Conservation (phyloP, 202 grass and related monocot species). For the Panicum virgatum region DNA sequence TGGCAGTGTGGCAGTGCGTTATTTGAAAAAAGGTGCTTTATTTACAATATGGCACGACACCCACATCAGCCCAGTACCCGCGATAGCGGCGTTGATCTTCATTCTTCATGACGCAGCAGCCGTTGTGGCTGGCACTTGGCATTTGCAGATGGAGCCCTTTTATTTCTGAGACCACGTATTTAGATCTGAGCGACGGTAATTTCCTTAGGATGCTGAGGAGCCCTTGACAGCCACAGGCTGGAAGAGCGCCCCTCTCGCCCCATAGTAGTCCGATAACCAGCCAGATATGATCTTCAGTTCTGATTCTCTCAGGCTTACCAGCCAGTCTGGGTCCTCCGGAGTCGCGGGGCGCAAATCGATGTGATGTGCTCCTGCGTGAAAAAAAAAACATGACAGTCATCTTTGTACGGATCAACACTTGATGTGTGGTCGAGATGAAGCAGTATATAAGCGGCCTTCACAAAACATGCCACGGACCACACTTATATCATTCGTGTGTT, state of each 20-base stretch:
- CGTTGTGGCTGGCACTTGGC: no score
- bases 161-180: not conserved
- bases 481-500: not conserved
- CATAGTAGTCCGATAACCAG: constrained; percentile 78
- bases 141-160: not conserved
- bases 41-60: no score
- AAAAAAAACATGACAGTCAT: not conserved
- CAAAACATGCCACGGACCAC: not conserved
- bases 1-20: no score
- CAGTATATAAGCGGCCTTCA: not conserved
- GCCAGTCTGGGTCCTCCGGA: constrained; percentile 73
- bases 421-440: not conserved
- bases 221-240: constrained; percentile 6
- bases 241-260: constrained; percentile 35
- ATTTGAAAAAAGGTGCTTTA: no score
- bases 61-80: not conserved
- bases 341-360: constrained; percentile 70
- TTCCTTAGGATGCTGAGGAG: constrained; percentile 1
- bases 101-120: not conserved
- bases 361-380: constrained; percentile 83
- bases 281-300: constrained; percentile 72
- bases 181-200: not conserved
- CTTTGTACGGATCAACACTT: no score
- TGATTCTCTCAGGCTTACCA: constrained; percentile 66
- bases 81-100: not conserved